These are phyloP conservation scores for Ceratocystis alfenasii DNA, from an alignment of 2,329 filamentous ascomycete species.

Conservation along the genomic window DNA sequence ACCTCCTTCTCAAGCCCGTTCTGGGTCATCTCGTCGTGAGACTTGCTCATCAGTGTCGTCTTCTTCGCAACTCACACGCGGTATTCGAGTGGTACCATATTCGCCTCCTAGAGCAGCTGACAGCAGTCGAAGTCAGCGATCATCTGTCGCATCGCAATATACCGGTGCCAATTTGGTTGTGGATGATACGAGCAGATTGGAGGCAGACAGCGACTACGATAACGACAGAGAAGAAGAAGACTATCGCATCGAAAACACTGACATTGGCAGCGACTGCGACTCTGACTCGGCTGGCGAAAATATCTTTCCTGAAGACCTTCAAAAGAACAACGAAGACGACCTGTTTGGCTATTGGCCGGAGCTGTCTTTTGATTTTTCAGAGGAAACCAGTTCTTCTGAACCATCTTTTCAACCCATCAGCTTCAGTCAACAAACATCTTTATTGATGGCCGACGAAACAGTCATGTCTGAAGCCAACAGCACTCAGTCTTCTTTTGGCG, in stretches of 20 bases:
- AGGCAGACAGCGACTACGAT: background rate
- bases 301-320: background rate
- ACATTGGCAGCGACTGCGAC: too few species aligned
- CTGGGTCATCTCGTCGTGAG: slow-evolving; percentile 15
- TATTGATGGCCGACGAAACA: slow-evolving; percentile 19
- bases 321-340: slow-evolving; percentile 8
- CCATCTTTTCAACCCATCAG: slow-evolving; percentile 20
- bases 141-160: slow-evolving; percentile 18
- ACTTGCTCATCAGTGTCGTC: slow-evolving; percentile 22
- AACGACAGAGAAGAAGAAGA: slow-evolving; percentile 2
- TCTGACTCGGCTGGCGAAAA: background rate
- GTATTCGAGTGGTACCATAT: slow-evolving; percentile 40
- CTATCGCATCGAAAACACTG: slow-evolving; percentile 2
- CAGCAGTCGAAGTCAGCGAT: slow-evolving; percentile 24
- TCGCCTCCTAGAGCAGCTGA: slow-evolving; percentile 34
- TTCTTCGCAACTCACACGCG: slow-evolving; percentile 29
- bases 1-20: slow-evolving; percentile 23
- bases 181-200: slow-evolving; percentile 14
- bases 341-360: background rate
- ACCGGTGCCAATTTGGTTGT: slow-evolving; percentile 18
- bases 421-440: slow-evolving; percentile 18
- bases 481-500: slow-evolving; percentile 13
- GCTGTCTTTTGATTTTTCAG: slow-evolving; percentile 21
- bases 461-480: slow-evolving; percentile 15
- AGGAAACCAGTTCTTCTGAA: slow-evolving; percentile 18